Evolutionary conservation across 352 stramenopile genomes (phyloP), one percentile per base, ranked within the genome.

Genomic region (Blastocystis sp.): DNA sequence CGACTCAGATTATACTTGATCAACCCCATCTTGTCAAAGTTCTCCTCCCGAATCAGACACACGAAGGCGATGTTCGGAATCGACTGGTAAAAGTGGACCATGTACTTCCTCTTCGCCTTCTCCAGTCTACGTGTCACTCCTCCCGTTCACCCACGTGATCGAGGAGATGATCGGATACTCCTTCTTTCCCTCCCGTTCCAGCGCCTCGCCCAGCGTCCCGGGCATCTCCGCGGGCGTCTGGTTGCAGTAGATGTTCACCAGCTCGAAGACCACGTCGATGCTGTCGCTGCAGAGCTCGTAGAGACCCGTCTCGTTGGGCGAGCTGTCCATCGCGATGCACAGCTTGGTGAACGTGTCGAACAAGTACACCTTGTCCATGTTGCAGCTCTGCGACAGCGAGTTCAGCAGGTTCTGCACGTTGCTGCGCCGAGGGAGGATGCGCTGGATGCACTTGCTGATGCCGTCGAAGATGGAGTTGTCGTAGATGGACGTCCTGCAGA

Each of bases 241-340:
- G 18, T 1, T 64, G 69, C 69, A 32, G 53, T 85, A 85, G 48
- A 85, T 85, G 40, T 53, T 75, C 18, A 76, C 57, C 34, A 85
- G 48, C 29, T 85, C 75, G 32, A 72, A 76, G 4, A 85, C 63
- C 8, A 85, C 75, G 38, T 85, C 75, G 48, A 85, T 85, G 42
- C 63, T 85, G 51, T 85, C 75, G 48, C 75, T 73, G 42, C 75
- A 85, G 38, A 85, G 44, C 59, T 85, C 75, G 51, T 85, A 85
- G 11, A 85, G 27, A 42, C 75, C 38, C 24, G 21, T 24, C 40
- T 85, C 75, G 27, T 76, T 85, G 2, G 75, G 75, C 21, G 75
- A 54, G 48, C 57, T 76, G 38, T 85, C 75, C 63, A 76, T 72
- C 29, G 75, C 75, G 29, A 85, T 76, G 46, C 75, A 85, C 44